Conservation (phyloP, 352 stramenopile species). For the Phytophthora podocarpi region DNA sequence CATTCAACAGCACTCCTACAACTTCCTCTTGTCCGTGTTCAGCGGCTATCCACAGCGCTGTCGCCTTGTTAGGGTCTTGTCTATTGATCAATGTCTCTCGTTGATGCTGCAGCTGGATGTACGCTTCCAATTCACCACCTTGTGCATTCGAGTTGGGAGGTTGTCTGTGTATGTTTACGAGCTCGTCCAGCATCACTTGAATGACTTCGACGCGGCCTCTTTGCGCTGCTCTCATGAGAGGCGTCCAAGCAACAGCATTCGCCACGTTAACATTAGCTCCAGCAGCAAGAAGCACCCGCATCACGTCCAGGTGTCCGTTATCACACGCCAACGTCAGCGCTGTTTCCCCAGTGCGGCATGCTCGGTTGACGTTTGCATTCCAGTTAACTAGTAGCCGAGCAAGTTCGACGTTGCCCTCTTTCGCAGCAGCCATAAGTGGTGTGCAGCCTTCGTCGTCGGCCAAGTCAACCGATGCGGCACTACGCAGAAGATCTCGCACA, state of each 20-base stretch:
- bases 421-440: conserved; percentile 31
- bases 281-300: conserved; percentile 22
- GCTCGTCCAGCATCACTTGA: conserved; percentile 22
- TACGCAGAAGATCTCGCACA: conserved; percentile 23
- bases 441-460: conserved; percentile 33
- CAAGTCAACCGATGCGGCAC: conserved; percentile 21
- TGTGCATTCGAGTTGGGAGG: background rate
- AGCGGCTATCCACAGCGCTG: conserved; percentile 21
- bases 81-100: conserved; percentile 13
- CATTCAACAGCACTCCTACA: conserved; percentile 14
- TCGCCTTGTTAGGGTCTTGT: conserved; percentile 16
- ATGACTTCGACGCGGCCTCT: conserved; percentile 24
- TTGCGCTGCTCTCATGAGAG: conserved; percentile 33
- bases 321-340: conserved; percentile 25
- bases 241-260: conserved; percentile 28
- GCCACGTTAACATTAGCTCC: conserved; percentile 28
- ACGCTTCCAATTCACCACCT: conserved; percentile 3
- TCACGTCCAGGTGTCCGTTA: conserved; percentile 17
- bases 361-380: conserved; percentile 26
- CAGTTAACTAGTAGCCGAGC: conserved; percentile 20
- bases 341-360: conserved; percentile 15
- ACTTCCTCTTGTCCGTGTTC: conserved; percentile 16
- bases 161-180: conserved; percentile 18
- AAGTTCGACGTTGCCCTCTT: conserved; percentile 16
- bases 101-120: conserved; percentile 16